These are phyloP conservation scores for Cyathus striatus DNA, from an alignment of 768 basidiomycete species.

Conservation along the genomic window DNA sequence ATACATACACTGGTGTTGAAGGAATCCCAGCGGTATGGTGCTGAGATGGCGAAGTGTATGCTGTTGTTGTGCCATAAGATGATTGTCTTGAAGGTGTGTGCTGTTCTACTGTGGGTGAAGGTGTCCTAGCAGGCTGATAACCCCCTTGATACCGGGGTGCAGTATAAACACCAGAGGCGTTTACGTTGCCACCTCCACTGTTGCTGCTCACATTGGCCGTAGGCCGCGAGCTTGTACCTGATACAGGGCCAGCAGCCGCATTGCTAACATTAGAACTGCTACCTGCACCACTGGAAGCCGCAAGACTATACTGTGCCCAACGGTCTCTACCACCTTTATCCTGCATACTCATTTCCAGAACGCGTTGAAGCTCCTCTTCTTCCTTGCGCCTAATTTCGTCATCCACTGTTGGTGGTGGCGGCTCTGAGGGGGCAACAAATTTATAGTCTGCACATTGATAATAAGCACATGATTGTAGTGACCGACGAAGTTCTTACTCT, in stretches of 20 bases:
- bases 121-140: constrained; percentile 55
- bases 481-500: constrained; percentile 45
- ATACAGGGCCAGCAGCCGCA: constrained; percentile 18
- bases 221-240: constrained; percentile 14
- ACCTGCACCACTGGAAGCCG: constrained; percentile 16
- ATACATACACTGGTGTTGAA: too few species aligned
- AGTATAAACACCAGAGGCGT: constrained; percentile 12
- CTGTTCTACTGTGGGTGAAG: constrained; percentile 14
- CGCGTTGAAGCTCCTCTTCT: constrained; percentile 93
- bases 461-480: neutral
- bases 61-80: too few species aligned
- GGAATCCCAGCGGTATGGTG: too few species aligned
- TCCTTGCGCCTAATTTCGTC: constrained; percentile 80
- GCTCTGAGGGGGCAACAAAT: constrained; percentile 57
- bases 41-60: too few species aligned
- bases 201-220: constrained; percentile 6
- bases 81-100: neutral
- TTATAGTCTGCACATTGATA: constrained; percentile 51
- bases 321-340: constrained; percentile 78
- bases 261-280: constrained; percentile 25
- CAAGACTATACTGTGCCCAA: constrained; percentile 45
- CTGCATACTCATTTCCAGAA: constrained; percentile 87
- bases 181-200: neutral
- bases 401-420: constrained; percentile 64
- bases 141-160: constrained; percentile 43